A percentile compares a stretch with the other conserved stretches of the same genome.
Evolutionary conservation across 2,329 filamentous ascomycete genomes (phyloP).

Genomic region (Apiospora phragmitis): DNA sequence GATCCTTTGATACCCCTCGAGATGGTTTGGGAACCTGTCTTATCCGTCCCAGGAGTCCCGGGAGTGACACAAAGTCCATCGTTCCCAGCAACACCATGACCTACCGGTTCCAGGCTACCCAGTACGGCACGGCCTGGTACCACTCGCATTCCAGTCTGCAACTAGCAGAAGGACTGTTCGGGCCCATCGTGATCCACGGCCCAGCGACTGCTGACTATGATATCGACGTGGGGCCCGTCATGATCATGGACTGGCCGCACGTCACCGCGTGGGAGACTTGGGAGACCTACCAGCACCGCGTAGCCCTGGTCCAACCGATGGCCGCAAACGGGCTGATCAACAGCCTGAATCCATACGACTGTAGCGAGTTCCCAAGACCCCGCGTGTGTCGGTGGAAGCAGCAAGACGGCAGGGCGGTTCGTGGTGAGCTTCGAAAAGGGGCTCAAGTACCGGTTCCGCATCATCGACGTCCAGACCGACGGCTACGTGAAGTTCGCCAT

Average conservation of each 20-base stretch:
- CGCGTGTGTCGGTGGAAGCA: slow-evolving; percentile 26
- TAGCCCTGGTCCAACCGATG: background rate
- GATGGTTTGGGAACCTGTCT: background rate
- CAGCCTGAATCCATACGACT: slow-evolving; percentile 31
- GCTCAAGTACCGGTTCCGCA: slow-evolving; percentile 43
- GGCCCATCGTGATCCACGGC: slow-evolving; percentile 61
- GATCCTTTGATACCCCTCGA: background rate
- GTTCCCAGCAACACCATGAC: slow-evolving; percentile 52
- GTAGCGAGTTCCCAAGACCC: slow-evolving; percentile 24
- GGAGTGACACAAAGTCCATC: slow-evolving; percentile 48
- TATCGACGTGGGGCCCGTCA: slow-evolving; percentile 58
- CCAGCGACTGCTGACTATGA: slow-evolving; percentile 60
- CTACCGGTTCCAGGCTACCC: slow-evolving; percentile 54
- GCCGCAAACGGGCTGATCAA: slow-evolving; percentile 40
- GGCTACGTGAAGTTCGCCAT: slow-evolving; percentile 45
- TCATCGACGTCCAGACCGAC: slow-evolving; percentile 43
- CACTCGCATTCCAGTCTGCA: slow-evolving; percentile 58
- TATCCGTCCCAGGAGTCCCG: slow-evolving; percentile 34
- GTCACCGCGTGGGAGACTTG: slow-evolving; percentile 27
- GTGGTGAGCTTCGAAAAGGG: slow-evolving; percentile 30
- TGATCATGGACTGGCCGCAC: slow-evolving; percentile 61
- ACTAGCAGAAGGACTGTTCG: slow-evolving; percentile 52
- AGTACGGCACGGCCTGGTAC: slow-evolving; percentile 59
- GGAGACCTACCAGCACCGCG: background rate
- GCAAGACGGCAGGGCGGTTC: slow-evolving; percentile 12